Percentiles rank a stretch among this genome's conserved stretches.
These are phyloP conservation scores for Leccinum olivaceopallidum DNA, from an alignment of 768 basidiomycete genomes.

Conservation along the genomic window DNA sequence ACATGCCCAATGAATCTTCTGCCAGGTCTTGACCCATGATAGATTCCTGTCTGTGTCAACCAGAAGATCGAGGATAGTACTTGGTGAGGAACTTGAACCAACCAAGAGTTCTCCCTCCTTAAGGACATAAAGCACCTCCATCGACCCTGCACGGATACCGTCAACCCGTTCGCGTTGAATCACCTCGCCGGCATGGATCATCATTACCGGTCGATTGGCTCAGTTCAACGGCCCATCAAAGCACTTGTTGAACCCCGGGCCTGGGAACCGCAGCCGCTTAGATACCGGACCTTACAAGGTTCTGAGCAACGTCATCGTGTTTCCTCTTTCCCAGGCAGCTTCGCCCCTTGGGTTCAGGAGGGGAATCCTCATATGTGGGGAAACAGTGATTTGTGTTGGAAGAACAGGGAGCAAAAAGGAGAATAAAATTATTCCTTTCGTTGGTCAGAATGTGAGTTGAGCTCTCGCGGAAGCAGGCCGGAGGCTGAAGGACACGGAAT, in stretches of 20 bases:
- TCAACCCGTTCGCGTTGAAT: not conserved
- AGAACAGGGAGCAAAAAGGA: not conserved
- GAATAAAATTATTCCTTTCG: not conserved
- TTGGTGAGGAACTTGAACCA: not conserved
- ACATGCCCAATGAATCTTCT: constrained; percentile 9
- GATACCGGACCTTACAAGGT: not conserved
- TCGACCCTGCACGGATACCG: not conserved
- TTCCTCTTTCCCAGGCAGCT: not conserved
- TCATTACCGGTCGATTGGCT: not conserved
- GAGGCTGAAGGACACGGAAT: not conserved
- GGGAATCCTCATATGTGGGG: not conserved
- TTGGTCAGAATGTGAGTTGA: not conserved
- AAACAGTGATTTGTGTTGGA: not conserved
- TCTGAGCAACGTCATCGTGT: not conserved
- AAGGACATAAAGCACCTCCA: not conserved
- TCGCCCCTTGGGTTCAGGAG: not conserved
- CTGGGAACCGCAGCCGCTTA: not conserved
- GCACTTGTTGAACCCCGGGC: not conserved
- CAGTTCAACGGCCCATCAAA: not conserved
- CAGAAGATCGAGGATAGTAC: not conserved
- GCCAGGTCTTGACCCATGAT: not conserved
- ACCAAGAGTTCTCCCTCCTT: not conserved
- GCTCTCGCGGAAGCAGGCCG: not conserved
- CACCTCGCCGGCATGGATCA: not conserved
- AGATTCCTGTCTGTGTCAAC: not conserved